These are phyloP conservation scores for Pyrenophora teres DNA, from an alignment of 2,329 filamentous ascomycete species.

Conservation along the genomic window DNA sequence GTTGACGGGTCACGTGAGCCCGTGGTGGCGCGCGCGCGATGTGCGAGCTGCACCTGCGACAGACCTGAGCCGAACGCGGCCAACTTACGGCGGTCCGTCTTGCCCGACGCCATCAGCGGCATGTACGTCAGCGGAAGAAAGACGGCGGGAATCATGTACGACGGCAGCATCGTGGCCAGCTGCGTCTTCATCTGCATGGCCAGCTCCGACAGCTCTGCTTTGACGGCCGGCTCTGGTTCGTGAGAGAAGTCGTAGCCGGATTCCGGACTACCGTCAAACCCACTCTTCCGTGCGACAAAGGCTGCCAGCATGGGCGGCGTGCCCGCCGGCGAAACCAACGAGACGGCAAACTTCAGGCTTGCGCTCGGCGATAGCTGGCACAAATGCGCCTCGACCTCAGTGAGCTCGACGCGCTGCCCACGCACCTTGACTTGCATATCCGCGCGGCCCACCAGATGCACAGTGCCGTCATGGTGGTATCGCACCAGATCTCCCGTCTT, in stretches of 20 bases:
- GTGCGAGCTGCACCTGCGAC: too few species aligned
- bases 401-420: slow-evolving; percentile 29
- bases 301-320: not conserved
- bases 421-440: slow-evolving; percentile 29
- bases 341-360: not conserved
- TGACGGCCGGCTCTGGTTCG: not conserved
- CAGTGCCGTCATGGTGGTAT: slow-evolving; percentile 18
- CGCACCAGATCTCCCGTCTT: slow-evolving; percentile 26
- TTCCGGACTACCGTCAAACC: not conserved
- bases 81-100: slow-evolving; percentile 38
- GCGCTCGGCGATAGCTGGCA: not conserved
- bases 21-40: too few species aligned
- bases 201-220: not conserved
- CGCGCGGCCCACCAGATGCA: slow-evolving; percentile 21
- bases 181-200: not conserved
- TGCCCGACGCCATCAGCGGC: slow-evolving; percentile 53
- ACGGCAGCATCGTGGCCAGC: slow-evolving; percentile 14
- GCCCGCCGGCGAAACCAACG: not conserved
- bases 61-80: too few species aligned
- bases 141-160: slow-evolving; percentile 50
- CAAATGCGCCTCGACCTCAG: slow-evolving; percentile 18
- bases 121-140: slow-evolving; percentile 52
- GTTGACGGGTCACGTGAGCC: too few species aligned
- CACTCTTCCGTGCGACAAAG: not conserved
- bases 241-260: not conserved